Base-by-base conservation (phyloP, 2,329 filamentous ascomycete species). In the Thielaviopsis cerberus region DNA sequence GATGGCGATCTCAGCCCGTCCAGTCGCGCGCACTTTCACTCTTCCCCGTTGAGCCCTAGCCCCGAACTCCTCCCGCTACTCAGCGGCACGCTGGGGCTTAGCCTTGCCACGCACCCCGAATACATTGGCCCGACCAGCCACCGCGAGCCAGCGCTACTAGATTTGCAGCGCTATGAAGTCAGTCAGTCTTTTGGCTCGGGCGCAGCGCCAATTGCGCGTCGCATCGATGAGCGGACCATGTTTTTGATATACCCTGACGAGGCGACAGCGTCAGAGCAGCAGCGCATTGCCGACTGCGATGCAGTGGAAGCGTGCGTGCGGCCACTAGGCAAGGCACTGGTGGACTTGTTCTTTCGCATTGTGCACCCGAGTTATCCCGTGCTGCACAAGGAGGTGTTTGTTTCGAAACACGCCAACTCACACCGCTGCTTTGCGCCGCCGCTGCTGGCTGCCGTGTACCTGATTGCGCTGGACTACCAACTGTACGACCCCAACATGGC, bases 101-200 rank as follows among this genome's bases (percentile, higher is more conserved):
- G 81, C 63, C 69, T 76, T 59, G 75, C 76, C 63, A 76, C 78
- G 59, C 78, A 82, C 65, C 79, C 78, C 66, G 75, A 78, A 64
- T 79, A 81, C 64, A 74, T 82, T 58, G 79, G 79, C 22, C 70
- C 77, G 58, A 81, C 77, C 51, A 78, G 77, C 58, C 77, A 79
- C 27, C 76, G 79, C 59, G 79, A 82, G 62, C 75, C 77, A 2
- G 70, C 74, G 34, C 71, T 82, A 23, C 76, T 82, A 54, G 76
- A 76, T 50, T 70, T 81, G 10, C 77, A 77, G 53, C 72, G 74
- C 8, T 79, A 80, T 62, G 76, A 77, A 64, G 71, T 71, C 25
- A 54, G 62, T 1, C 41, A 20, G n/a, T 22, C 41, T 20, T 50
- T 56, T 1, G 45, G 52, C 13, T n/a, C 34, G 11, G 53, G 56